Evolutionary conservation across 1,284 basidiomycete species (phyloP), one percentile per base, ranked within the genome.

Genomic region (Flammula alnicola): DNA sequence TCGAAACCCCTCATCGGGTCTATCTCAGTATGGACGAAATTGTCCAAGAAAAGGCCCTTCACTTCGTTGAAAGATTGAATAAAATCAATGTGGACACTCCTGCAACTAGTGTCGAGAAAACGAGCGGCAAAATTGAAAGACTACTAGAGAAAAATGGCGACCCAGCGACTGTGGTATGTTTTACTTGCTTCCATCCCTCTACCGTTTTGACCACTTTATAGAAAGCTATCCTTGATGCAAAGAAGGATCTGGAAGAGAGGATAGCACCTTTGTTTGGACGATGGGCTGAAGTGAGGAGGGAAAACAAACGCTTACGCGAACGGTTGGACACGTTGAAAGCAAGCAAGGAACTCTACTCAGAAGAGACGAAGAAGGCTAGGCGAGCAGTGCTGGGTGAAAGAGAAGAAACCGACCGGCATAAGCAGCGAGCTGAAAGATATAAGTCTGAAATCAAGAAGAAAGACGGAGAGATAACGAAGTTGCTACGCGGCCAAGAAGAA

Each of bases 1-100:
- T 20, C 16, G 41, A 43, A 11, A 16, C 4, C 14, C 51, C 56
- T 4, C 52, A 49, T 9, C 49, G 49, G 29, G 51, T 61, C 26
- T 62, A 51, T 25, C 43, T 62, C 6, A 44, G 54, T 16, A 35
- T 37, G 8, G 61, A 58, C 30, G 44, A 51, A 19, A 19, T 44
- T 19, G 12, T 31, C 12, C 44, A 26, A n/a, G 27, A 53, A 3
- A 38, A n/a, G n/a, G n/a, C n/a, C n/a, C n/a, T n/a, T n/a, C n/a
- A n/a, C n/a, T n/a, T n/a, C n/a, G n/a, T 45, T 5, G 48, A 56
- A 2, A 42, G 52, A 3, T 38, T 62, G 3, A 31, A 52, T 12
- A 51, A 33, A 12, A 56, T 61, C 29, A 23, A 47, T 27, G 6
- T 35, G 12, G 38, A 53, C 3, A 38, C 46, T 1, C 49, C 57